phyloP scores from a whole-genome alignment of 495 filamentous ascomycete species.

The Hypomontagnella monticulosa region DNA sequence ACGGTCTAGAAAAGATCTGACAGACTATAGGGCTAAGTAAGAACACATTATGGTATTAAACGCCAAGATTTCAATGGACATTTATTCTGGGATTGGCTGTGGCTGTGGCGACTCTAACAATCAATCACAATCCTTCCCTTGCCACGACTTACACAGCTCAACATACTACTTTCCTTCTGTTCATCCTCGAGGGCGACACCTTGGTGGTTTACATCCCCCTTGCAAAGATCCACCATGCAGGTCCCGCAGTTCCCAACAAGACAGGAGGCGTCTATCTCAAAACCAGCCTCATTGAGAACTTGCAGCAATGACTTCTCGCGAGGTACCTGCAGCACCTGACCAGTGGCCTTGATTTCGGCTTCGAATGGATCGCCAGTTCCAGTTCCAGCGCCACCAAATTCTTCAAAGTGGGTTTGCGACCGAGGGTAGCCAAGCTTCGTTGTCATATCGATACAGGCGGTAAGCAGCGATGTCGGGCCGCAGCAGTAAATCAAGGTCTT shows the following conservation, averaged over 20 bases:
- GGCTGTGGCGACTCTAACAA: conserved; percentile 15
- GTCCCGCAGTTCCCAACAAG: conserved; percentile 60
- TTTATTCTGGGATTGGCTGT: too few relatives aligned
- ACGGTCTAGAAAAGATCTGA: too few relatives aligned
- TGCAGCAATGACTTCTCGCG: conserved; percentile 52
- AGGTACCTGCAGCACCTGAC: conserved; percentile 48
- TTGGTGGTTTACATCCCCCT: conserved; percentile 54
- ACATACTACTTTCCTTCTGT: conserved; percentile 51
- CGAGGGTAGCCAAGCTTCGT: conserved; percentile 38
- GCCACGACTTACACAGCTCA: conserved; percentile 51
- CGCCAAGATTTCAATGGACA: too few relatives aligned
- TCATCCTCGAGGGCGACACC: conserved; percentile 52
- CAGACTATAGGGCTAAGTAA: too few relatives aligned
- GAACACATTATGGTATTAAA: too few relatives aligned
- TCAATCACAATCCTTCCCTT: conserved; percentile 49
- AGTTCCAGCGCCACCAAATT: conserved; percentile 37
- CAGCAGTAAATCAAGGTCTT: conserved; percentile 40
- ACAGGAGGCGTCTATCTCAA: conserved; percentile 56
- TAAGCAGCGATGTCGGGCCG: conserved; percentile 39
- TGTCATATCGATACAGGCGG: conserved; percentile 31
- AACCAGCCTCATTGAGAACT: conserved; percentile 52
- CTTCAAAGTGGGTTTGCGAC: conserved; percentile 40
- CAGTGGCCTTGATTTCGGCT: conserved; percentile 39
- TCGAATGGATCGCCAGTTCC: conserved; percentile 47
- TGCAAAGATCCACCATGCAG: conserved; percentile 54